A percentile compares a stretch with the other conserved stretches of the same genome.
These are phyloP conservation scores for Debaryomyces tyrocola DNA, from an alignment of 805 yeast species.

Conservation along the genomic window DNA sequence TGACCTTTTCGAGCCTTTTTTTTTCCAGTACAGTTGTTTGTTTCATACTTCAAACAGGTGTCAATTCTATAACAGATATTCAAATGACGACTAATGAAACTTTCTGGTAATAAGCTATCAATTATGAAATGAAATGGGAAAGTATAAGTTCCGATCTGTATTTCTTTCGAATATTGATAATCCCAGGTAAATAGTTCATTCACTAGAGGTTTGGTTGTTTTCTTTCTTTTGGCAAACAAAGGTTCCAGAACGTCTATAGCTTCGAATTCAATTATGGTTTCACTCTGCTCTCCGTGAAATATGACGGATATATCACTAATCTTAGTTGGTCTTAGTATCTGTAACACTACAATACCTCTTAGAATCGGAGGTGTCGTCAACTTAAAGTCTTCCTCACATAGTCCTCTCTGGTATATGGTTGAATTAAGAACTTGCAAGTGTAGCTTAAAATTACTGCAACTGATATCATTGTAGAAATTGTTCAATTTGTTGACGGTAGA, in stretches of 20 bases:
- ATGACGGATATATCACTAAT: constrained; percentile 1
- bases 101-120: constrained; percentile 10
- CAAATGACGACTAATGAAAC: constrained; percentile 6
- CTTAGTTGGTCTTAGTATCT: constrained; percentile 3
- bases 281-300: constrained; percentile 11
- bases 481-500: neutral
- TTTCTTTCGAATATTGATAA: neutral
- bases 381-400: constrained; percentile 5
- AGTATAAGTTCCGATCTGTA: constrained; percentile 10
- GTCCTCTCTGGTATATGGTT: constrained; percentile 11
- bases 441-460: constrained; percentile 6
- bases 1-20: constrained; percentile 1
- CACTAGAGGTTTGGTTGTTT: neutral
- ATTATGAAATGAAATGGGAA: constrained; percentile 13
- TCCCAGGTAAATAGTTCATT: constrained; percentile 9
- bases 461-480: neutral
- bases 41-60: constrained; percentile 2
- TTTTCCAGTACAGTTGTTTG: neutral
- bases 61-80: constrained; percentile 6
- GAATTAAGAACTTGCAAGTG: constrained; percentile 6
- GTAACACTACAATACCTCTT: constrained; percentile 6
- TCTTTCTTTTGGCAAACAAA: neutral
- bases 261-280: constrained; percentile 4
- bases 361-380: constrained; percentile 7
- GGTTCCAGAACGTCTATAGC: neutral